Percentiles rank a stretch among this genome's conserved stretches.
phyloP scores from a whole-genome alignment of 2,329 filamentous ascomycete genomes.

The Pestalotiopsis sp. region DNA sequence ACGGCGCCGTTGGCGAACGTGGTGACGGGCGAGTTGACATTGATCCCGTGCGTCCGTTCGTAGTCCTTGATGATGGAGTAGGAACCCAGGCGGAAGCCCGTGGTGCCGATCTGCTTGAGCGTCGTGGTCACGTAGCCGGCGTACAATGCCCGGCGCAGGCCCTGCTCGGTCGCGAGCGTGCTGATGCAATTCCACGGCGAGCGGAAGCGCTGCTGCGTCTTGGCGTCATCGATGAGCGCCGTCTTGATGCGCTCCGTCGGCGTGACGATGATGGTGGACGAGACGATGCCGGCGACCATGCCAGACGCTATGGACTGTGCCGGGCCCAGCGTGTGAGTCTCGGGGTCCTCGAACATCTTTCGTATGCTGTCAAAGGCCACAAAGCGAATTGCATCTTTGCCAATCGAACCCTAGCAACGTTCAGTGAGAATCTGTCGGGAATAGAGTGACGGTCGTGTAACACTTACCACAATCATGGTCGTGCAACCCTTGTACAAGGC shows the following conservation, averaged over 20 bases:
- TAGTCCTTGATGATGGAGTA: slow-evolving; percentile 66
- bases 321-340: slow-evolving; percentile 57
- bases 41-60: slow-evolving; percentile 25
- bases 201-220: slow-evolving; percentile 41
- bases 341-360: slow-evolving; percentile 49
- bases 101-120: slow-evolving; percentile 64
- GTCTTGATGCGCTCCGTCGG: slow-evolving; percentile 68
- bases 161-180: slow-evolving; percentile 53
- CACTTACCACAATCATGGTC: slow-evolving; percentile 47
- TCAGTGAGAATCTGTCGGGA: neutral
- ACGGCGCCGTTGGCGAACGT: slow-evolving; percentile 45
- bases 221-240: slow-evolving; percentile 63
- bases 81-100: slow-evolving; percentile 63
- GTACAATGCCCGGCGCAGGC: slow-evolving; percentile 56
- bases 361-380: slow-evolving; percentile 67
- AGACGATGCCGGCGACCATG: slow-evolving; percentile 61
- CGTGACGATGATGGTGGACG: slow-evolving; percentile 61
- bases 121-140: slow-evolving; percentile 63
- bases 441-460: neutral
- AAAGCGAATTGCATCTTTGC: slow-evolving; percentile 66
- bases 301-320: slow-evolving; percentile 58
- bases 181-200: slow-evolving; percentile 53
- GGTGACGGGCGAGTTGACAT: slow-evolving; percentile 33
- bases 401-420: slow-evolving; percentile 50
- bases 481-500: slow-evolving; percentile 63